phyloP scores from a whole-genome alignment of 2,329 filamentous ascomycete genomes.

The Xylaria sp. region DNA sequence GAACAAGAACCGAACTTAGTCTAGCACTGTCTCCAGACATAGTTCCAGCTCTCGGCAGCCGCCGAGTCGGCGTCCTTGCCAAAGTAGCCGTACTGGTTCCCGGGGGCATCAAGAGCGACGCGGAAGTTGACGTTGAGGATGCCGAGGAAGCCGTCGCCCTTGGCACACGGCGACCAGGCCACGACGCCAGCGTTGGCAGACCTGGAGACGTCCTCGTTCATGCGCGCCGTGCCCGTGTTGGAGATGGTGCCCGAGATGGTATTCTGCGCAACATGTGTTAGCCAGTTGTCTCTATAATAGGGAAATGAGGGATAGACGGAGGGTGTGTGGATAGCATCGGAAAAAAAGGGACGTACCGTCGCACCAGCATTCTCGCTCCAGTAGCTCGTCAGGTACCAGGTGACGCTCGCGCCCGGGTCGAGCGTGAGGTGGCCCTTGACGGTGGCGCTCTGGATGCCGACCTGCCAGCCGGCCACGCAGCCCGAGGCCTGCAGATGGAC shows the following conservation, averaged over 20 bases:
- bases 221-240: slow-evolving; percentile 40
- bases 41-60: slow-evolving; percentile 50
- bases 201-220: slow-evolving; percentile 45
- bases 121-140: slow-evolving; percentile 56
- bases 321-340: neutral
- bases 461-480: slow-evolving; percentile 52
- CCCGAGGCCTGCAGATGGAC: slow-evolving; percentile 50
- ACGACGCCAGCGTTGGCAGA: slow-evolving; percentile 44
- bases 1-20: neutral
- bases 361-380: slow-evolving; percentile 52
- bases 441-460: slow-evolving; percentile 50
- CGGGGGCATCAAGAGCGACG: slow-evolving; percentile 50
- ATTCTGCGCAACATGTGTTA: slow-evolving; percentile 38
- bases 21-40: slow-evolving; percentile 53
- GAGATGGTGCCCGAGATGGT: slow-evolving; percentile 48
- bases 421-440: slow-evolving; percentile 50
- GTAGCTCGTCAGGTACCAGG: slow-evolving; percentile 51
- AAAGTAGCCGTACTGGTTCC: slow-evolving; percentile 49
- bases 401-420: slow-evolving; percentile 48
- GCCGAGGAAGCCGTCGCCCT: slow-evolving; percentile 49
- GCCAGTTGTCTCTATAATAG: neutral
- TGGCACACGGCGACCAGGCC: slow-evolving; percentile 52
- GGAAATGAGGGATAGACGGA: neutral
- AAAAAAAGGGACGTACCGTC: slow-evolving; percentile 45
- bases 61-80: slow-evolving; percentile 47